Evolutionary conservation across 2,329 filamentous ascomycete species (phyloP), one percentile per base, ranked within the genome.

Genomic region (Magnaporthiopsis incrustans): DNA sequence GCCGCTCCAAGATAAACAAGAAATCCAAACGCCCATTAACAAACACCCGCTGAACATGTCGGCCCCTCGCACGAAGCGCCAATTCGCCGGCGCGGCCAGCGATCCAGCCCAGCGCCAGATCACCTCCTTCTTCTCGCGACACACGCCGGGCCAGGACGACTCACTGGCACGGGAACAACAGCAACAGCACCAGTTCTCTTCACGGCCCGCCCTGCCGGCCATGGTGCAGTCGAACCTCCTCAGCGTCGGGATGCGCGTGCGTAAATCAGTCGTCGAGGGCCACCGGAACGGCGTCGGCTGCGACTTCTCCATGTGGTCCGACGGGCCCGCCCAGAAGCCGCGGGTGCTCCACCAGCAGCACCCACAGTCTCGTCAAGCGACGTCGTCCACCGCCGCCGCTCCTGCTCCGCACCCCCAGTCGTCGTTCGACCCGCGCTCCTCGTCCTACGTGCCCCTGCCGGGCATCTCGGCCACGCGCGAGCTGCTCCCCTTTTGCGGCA

Each of bases 191-290:
- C 50, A 30, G 44, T 57, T 70, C 22, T 68, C 68, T 6, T 38
- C 66, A 14, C 61, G 53, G 64, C 69, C 77, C 73, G 12, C 76
- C 4, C 79, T 93, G 18, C 87, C 91, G 1, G 76, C 82, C 30
- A 81, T 81, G 10, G 82, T 96, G 38, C 91, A 97, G 76, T 83
- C 92, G 50, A 90, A 90, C 67, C 87, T 98, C n/a, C 81, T 97
- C 57, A 91, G 84, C 70, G 94, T 98, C 68, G 94, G 94, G 71
- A 97, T 97, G 92, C 89, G 94, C 30, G 84, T 98, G 62, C 89
- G 94, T 73, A 98, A 98, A 78, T 90, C 90, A 14, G 90, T 98
- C 10, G 89, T 92, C 0, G 93, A 97, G 74, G 94, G 94, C 66
- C 97, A 97, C 82, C 96, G 96, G 79, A 96, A 91, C 1, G 84